phyloP scores from a whole-genome alignment of 2,329 filamentous ascomycete genomes.

The Dactylonectria estremocensis region DNA sequence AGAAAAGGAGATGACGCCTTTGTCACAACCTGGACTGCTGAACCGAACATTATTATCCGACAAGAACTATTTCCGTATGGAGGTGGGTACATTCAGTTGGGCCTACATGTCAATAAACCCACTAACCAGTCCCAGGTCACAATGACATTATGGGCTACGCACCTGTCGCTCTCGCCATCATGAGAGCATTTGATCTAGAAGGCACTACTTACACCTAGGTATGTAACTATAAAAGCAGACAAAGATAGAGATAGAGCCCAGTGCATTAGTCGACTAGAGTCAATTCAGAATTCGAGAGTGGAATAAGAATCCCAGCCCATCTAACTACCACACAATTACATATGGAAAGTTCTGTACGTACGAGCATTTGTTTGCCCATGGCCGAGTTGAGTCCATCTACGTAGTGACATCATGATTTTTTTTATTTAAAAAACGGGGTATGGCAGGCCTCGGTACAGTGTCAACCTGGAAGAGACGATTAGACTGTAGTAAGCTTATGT shows the following conservation, averaged over 20 bases:
- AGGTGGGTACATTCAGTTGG: slow-evolving; percentile 58
- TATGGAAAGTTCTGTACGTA: too few relatives aligned
- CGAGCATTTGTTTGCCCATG: neutral
- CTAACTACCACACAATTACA: neutral
- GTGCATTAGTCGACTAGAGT: neutral
- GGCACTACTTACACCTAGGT: slow-evolving; percentile 49
- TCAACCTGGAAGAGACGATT: neutral
- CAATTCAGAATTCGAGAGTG: neutral
- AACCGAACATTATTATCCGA: slow-evolving; percentile 64
- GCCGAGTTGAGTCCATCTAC: neutral
- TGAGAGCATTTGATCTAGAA: slow-evolving; percentile 72
- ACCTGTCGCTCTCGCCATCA: slow-evolving; percentile 74
- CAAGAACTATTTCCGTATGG: slow-evolving; percentile 70
- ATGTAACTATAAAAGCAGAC: neutral
- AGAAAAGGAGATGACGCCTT: slow-evolving; percentile 63
- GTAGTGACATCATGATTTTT: slow-evolving; percentile 3
- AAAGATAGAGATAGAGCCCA: neutral
- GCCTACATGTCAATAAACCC: too few relatives aligned
- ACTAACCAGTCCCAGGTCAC: slow-evolving; percentile 67
- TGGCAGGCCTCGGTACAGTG: slow-evolving; percentile 13
- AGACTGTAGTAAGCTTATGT: neutral
- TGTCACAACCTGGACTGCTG: slow-evolving; percentile 61
- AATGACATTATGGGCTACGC: slow-evolving; percentile 78
- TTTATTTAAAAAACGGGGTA: neutral
- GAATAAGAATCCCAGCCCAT: neutral